Conservation (phyloP, 2,329 filamentous ascomycete genomes). For the Penicillium decumbens region DNA sequence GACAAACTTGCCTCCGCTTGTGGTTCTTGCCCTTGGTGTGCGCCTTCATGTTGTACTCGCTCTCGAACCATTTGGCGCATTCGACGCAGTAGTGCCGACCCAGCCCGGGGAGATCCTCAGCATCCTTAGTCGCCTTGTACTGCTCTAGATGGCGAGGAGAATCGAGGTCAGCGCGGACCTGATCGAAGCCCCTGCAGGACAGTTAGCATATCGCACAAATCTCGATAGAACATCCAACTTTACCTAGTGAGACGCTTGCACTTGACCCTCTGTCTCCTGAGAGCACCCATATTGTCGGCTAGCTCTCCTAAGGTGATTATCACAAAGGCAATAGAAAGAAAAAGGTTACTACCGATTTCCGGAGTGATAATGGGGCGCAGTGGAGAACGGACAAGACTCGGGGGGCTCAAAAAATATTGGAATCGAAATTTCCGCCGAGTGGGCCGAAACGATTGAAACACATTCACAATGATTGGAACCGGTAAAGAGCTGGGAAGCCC, state of each 20-base stretch:
- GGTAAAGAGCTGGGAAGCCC: constrained; percentile 15
- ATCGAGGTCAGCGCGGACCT: constrained; percentile 76
- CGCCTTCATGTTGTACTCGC: constrained; percentile 65
- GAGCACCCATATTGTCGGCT: constrained; percentile 59
- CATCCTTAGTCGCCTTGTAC: constrained; percentile 71
- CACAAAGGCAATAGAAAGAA: constrained; percentile 16
- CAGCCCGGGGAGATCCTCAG: constrained; percentile 82
- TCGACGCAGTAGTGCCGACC: constrained; percentile 84
- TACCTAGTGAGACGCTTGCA: constrained; percentile 68
- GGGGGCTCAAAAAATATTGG: constrained; percentile 8
- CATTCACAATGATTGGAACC: constrained; percentile 26
- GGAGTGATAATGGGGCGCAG: constrained; percentile 28
- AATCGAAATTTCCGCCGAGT: constrained; percentile 29
- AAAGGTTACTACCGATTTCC: constrained; percentile 35
- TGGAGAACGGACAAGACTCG: constrained; percentile 26
- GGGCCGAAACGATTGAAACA: constrained; percentile 25
- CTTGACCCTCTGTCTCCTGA: constrained; percentile 56
- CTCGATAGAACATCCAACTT: constrained; percentile 6
- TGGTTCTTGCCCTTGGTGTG: constrained; percentile 89
- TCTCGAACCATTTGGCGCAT: constrained; percentile 96
- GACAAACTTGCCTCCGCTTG: constrained; percentile 66
- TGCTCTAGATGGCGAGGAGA: constrained; percentile 74
- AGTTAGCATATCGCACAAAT: constrained; percentile 11
- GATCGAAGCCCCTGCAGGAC: constrained; percentile 74
- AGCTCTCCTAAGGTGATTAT: constrained; percentile 10